A percentile compares a stretch with the other conserved stretches of the same genome.
phyloP scores from a whole-genome alignment of 192 early-diverging fungal genomes.

The Coemansia sp. region DNA sequence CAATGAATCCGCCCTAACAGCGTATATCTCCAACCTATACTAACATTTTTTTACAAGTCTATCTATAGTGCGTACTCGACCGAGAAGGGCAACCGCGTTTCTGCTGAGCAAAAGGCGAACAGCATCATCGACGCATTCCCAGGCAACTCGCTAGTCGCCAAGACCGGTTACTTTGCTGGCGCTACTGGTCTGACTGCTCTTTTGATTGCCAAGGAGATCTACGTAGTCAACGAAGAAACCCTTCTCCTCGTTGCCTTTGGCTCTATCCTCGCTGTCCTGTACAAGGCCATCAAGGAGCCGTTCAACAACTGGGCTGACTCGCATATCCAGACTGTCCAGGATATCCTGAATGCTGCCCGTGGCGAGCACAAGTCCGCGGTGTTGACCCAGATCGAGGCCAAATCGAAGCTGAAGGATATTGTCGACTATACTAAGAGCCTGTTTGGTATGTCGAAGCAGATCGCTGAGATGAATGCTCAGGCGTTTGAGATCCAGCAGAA shows the following conservation, averaged over 20 bases:
- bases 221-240: conserved; percentile 92
- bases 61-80: conserved; percentile 42
- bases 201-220: conserved; percentile 96
- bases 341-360: conserved; percentile 79
- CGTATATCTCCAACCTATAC: not conserved
- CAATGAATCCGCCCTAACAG: not conserved
- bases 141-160: conserved; percentile 82
- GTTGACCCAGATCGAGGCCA: conserved; percentile 83
- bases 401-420: conserved; percentile 89
- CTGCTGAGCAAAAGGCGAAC: conserved; percentile 76
- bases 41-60: not conserved
- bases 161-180: conserved; percentile 85
- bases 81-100: conserved; percentile 28
- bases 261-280: conserved; percentile 77
- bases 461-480: conserved; percentile 90
- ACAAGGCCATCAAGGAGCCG: conserved; percentile 78
- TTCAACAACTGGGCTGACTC: conserved; percentile 75
- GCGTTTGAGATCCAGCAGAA: conserved; percentile 94
- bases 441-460: conserved; percentile 94
- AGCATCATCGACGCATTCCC: conserved; percentile 92
- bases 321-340: conserved; percentile 74
- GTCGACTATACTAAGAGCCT: conserved; percentile 91
- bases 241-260: conserved; percentile 79
- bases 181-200: conserved; percentile 82
- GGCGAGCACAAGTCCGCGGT: conserved; percentile 91